Conservation (phyloP, 495 filamentous ascomycete species). For the Neurospora discreta region DNA sequence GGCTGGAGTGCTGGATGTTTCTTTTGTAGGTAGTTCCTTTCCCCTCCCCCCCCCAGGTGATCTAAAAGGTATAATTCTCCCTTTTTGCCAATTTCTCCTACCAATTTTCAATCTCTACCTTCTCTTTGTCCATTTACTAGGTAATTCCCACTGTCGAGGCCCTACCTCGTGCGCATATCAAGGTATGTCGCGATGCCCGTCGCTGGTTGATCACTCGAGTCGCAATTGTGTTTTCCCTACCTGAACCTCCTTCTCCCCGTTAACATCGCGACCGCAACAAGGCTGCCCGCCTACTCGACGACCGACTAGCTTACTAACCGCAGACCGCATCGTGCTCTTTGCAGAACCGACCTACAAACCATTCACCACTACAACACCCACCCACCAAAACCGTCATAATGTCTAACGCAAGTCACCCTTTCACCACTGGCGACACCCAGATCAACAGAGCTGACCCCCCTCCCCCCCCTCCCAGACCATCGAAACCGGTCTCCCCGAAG, state of each 20-base stretch:
- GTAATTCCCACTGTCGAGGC: neutral
- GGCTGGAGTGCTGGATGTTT: neutral
- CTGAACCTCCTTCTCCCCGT: neutral
- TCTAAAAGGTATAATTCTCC: neutral
- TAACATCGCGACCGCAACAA: neutral
- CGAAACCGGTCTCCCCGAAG: slow-evolving; percentile 72
- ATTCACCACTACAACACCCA: neutral
- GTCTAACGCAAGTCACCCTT: slow-evolving; percentile 9
- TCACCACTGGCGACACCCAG: neutral
- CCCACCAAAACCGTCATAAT: slow-evolving; percentile 1
- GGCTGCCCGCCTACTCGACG: neutral
- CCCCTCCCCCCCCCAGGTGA: neutral
- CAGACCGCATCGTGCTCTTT: neutral
- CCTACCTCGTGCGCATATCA: neutral
- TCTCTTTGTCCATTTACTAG: neutral
- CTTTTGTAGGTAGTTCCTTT: neutral
- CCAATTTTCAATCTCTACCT: neutral
- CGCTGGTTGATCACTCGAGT: neutral
- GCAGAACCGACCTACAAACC: neutral
- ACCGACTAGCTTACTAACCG: neutral
- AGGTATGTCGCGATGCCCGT: neutral
- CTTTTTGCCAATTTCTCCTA: neutral
- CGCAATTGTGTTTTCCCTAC: neutral
- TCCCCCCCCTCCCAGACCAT: slow-evolving; percentile 21
- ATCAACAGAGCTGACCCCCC: neutral